Evolutionary conservation across 2,329 filamentous ascomycete species (phyloP).

Genomic region (Dendrostoma leiphaemia): DNA sequence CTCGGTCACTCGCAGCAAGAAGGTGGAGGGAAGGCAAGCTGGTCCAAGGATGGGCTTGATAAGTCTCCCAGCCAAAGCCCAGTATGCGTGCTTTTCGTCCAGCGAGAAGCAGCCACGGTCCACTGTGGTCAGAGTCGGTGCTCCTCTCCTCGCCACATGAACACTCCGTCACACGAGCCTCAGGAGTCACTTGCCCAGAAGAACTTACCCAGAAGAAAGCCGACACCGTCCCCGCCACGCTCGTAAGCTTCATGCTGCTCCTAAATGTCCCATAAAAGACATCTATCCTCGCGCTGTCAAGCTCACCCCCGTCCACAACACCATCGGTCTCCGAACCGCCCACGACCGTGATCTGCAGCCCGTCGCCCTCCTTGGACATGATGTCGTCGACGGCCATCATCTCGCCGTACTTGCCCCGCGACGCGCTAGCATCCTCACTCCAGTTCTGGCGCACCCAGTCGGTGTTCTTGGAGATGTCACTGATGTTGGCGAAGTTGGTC

Average conservation of each 20-base stretch:
- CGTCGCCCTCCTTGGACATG: constrained; percentile 46
- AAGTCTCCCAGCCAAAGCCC: too few species aligned
- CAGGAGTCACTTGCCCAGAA: too few species aligned
- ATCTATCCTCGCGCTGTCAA: constrained; percentile 60
- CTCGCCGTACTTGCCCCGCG: constrained; percentile 66
- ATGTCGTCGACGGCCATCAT: constrained; percentile 58
- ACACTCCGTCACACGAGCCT: too few species aligned
- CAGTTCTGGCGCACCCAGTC: constrained; percentile 69
- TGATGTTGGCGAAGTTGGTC: constrained; percentile 65
- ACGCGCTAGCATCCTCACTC: constrained; percentile 56
- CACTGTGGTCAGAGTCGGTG: too few species aligned
- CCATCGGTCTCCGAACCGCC: constrained; percentile 35
- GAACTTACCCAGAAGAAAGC: constrained; percentile 73
- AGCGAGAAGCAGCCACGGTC: too few species aligned
- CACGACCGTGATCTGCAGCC: constrained; percentile 57
- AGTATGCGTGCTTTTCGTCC: too few species aligned
- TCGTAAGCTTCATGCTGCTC: constrained; percentile 63
- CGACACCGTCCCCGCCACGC: constrained; percentile 65
- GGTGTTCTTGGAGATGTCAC: constrained; percentile 45
- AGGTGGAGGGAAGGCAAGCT: not conserved
- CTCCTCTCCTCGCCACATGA: too few species aligned
- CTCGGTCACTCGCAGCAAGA: not conserved
- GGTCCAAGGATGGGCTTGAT: too few species aligned
- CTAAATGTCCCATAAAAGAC: constrained; percentile 70
- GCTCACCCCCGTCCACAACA: constrained; percentile 61